Evolutionary conservation across 768 basidiomycete species (phyloP), one percentile per base, ranked within the genome.

Genomic region (Obba rivulosa): DNA sequence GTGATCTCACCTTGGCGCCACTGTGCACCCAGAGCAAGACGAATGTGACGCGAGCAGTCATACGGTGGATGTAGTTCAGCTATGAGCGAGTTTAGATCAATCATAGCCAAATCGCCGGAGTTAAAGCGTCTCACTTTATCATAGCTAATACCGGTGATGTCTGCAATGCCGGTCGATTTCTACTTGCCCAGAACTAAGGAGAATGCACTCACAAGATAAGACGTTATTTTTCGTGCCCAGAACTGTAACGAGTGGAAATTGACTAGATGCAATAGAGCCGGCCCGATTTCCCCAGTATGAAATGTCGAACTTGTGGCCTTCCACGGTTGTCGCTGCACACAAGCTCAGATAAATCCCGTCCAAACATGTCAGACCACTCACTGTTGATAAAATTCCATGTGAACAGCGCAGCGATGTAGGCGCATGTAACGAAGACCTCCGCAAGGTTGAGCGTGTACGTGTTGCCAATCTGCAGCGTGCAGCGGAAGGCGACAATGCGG

Each of bases 161-260:
- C 78, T 81, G 50, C 28, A 31, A 7, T 31, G 28, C 28, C 28
- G 7, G 13, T 31, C 28, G 13, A 31, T 31, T 31, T 45, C 18
- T 31, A 13, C 28, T 31, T 31, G 28, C 28, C 21, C 28, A 28
- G n/a, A 16, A 22, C 22, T 42, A 20, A 20, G n/a, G 22, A 37
- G 18, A 18, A 34, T 24, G 38, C 23, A 61, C 71, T 14, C 53
- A 72, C 71, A 59, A 1, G 66, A 59, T 28, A 79, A 62, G 21
- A 80, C 58, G 48, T 83, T 83, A 61, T 85, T 83, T 65, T 78
- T 78, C 52, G 76, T 78, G 1, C 79, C 80, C 21, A 85, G 70
- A 2, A 73, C 80, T 14, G 74, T 69, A 57, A 83, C 66, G 17
- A 85, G 66, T 1, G 80, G 76, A 0, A 80, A 61, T 59, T 85